Evolutionary conservation across 2,329 filamentous ascomycete species (phyloP), one percentile per base, ranked within the genome.

Genomic region (Fusarium xyrophilum): DNA sequence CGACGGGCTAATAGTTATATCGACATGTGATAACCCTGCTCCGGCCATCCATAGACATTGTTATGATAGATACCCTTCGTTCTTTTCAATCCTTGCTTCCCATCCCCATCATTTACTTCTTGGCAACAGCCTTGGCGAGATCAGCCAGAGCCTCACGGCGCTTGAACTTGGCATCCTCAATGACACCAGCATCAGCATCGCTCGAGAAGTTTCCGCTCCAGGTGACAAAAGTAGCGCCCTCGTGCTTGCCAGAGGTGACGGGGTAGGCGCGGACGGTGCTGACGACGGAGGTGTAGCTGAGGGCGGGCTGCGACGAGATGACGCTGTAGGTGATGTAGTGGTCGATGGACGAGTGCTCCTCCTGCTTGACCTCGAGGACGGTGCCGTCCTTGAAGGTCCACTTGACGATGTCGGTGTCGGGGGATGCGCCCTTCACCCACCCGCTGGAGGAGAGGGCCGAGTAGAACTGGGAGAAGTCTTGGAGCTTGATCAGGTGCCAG

Each of bases 91-190:
- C 48, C 35, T 43, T 42, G 21, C 17, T 15, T 27, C 12, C 32
- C 19, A 23, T 14, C 11, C n/a, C 35, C 17, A 14, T 19, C 35
- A 30, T 56, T 21, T 73, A 75, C 51, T 74, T 73, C 59, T 74
- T 75, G 19, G 59, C 50, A 7, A 81, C 84, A 33, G 79, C 82
- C 73, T 84, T 83, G 60, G 86, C 88, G 39, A 92, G 83, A 73
- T 91, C 89, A 50, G 87, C 86, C 38, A 92, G 83, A 51, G 89
- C 89, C 76, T 92, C 90, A 53, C 88, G 88, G 66, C 90, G 89
- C 85, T 92, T 92, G 85, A 89, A 92, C 82, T 90, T 91, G 73
- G 89, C 90, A 75, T 92, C 90, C 78, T 90, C 86, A 69, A 92
- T 91, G 62, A 91, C 89, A 71, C 85, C 89, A 40, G 89, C 88